Percentiles rank a stretch among this genome's conserved stretches.
Conservation (phyloP, 2,329 filamentous ascomycete genomes). For the Cladosporium sp. region DNA sequence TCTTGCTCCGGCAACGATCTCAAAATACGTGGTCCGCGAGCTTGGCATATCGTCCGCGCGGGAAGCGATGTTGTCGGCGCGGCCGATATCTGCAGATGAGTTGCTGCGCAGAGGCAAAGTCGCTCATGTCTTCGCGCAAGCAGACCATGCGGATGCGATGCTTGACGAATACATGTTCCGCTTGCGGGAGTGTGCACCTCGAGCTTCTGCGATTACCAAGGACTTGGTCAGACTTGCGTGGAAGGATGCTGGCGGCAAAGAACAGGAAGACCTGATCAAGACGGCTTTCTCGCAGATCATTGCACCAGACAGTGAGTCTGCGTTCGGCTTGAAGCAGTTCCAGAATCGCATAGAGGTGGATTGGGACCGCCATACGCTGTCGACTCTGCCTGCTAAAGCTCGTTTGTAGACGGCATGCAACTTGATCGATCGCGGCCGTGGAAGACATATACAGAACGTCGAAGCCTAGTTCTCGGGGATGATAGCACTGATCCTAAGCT, state of each 20-base stretch:
- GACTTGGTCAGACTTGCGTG: constrained; percentile 26
- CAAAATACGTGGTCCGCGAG: constrained; percentile 16
- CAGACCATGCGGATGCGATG: constrained; percentile 9
- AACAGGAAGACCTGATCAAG: constrained; percentile 24
- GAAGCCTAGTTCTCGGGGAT: too few species aligned
- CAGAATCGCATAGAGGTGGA: constrained; percentile 24
- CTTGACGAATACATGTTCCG: constrained; percentile 22
- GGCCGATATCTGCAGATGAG: not conserved
- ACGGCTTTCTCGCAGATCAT: constrained; percentile 27
- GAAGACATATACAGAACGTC: too few species aligned
- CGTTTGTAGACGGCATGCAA: not conserved
- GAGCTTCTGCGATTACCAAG: constrained; percentile 24
- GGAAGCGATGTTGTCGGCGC: constrained; percentile 1
- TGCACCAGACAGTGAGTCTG: constrained; percentile 25
- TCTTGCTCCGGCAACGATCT: constrained; percentile 28
- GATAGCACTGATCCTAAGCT: too few species aligned
- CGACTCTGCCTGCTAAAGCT: not conserved
- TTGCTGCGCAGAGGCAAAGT: not conserved
- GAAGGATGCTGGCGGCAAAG: constrained; percentile 24
- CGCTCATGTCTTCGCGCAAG: constrained; percentile 19
- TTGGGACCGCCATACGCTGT: constrained; percentile 19
- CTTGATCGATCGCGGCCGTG: too few species aligned
- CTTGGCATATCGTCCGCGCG: constrained; percentile 24
- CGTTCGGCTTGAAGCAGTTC: constrained; percentile 26
- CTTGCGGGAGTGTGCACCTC: constrained; percentile 24